phyloP scores from a whole-genome alignment of 495 filamentous ascomycete species.

The Tuber melanosporum region DNA sequence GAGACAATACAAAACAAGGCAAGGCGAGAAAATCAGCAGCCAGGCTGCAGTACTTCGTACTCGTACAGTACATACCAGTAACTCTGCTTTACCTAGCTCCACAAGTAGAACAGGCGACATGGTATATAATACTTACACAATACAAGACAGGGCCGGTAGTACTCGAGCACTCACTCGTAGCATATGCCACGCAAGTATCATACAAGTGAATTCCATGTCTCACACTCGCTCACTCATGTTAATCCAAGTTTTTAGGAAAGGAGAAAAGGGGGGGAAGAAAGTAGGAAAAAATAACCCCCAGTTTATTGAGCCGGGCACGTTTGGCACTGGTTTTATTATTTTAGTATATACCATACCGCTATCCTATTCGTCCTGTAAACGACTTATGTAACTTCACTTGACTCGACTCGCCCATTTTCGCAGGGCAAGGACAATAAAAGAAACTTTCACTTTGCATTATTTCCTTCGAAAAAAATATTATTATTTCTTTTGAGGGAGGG shows the following conservation, averaged over 20 bases:
- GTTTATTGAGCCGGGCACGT: neutral
- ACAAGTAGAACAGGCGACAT: neutral
- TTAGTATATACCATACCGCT: neutral
- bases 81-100: neutral
- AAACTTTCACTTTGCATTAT: neutral
- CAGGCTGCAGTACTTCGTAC: neutral
- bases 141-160: neutral
- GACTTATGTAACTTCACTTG: neutral
- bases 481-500: neutral
- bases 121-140: neutral
- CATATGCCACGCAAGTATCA: neutral
- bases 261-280: neutral
- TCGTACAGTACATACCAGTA: neutral
- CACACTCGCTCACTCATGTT: neutral
- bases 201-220: neutral
- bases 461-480: too few species aligned
- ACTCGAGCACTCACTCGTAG: neutral
- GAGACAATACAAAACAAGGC: neutral
- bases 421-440: neutral
- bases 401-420: neutral
- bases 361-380: neutral
- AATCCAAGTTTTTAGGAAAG: neutral
- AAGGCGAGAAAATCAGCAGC: neutral
- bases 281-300: neutral
- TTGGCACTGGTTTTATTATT: neutral